phyloP scores from a whole-genome alignment of 2,329 filamentous ascomycete species.

The Hypoxylon sp. region DNA sequence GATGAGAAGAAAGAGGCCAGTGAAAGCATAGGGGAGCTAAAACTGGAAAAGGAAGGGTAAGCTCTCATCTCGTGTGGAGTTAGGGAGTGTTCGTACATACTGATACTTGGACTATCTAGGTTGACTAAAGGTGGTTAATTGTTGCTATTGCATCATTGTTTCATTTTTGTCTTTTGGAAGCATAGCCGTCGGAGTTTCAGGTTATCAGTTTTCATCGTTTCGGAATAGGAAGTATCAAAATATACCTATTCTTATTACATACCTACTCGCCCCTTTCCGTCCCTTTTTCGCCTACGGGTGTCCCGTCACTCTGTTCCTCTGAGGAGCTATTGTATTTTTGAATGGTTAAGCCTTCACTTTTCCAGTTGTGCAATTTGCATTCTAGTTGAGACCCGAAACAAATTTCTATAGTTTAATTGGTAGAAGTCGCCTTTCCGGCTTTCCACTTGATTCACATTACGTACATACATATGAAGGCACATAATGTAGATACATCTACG shows the following conservation, averaged over 20 bases:
- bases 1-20: constrained; percentile 66
- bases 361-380: not conserved
- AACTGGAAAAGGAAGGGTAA: constrained; percentile 49
- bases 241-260: no score
- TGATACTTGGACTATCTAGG: constrained; percentile 20
- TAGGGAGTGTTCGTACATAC: not conserved
- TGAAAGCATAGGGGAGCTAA: constrained; percentile 44
- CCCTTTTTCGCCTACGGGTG: no score
- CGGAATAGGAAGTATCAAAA: constrained; percentile 10
- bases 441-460: not conserved
- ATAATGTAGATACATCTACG: no score
- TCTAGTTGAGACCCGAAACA: not conserved
- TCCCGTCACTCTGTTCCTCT: no score
- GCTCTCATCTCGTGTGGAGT: not conserved
- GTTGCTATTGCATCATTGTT: constrained; percentile 7
- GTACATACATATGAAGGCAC: constrained; percentile 18
- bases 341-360: no score
- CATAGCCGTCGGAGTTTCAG: constrained; percentile 36
- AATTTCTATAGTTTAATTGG: not conserved
- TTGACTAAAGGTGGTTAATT: constrained; percentile 37
- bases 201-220: constrained; percentile 8
- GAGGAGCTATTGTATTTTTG: not conserved
- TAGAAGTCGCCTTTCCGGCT: not conserved
- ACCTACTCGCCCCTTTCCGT: no score
- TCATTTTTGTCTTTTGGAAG: not conserved